Evolutionary conservation across 208 protist species (phyloP).

Genomic region (Tetramitus jugosus): DNA sequence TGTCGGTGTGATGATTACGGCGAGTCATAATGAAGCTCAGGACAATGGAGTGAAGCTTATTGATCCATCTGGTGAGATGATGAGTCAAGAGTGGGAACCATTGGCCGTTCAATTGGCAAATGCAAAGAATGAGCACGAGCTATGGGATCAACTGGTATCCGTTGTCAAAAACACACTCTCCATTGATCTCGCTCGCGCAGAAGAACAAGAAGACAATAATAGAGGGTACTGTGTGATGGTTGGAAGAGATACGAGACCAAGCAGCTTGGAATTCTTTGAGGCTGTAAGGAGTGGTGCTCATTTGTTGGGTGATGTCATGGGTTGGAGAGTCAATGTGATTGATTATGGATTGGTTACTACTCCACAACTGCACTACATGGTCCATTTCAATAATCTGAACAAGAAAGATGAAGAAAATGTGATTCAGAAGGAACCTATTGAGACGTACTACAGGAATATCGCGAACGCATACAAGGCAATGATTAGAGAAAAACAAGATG

Average conservation of each 20-base stretch:
- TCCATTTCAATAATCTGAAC: not conserved
- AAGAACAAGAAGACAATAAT: too few species aligned
- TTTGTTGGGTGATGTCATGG: too few species aligned
- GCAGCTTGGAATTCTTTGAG: not conserved
- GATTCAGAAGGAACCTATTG: not conserved
- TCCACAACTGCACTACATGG: conserved; percentile 5
- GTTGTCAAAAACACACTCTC: not conserved
- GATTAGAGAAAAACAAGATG: too few species aligned
- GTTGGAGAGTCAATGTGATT: not conserved
- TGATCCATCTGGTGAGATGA: conserved; percentile 15
- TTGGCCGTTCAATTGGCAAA: not conserved
- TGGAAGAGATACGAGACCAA: not conserved
- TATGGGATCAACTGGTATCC: not conserved
- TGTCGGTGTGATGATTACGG: conserved; percentile 24
- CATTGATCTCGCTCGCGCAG: too few species aligned
- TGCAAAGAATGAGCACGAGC: not conserved
- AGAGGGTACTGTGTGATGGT: too few species aligned
- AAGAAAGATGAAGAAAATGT: not conserved
- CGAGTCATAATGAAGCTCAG: conserved; percentile 16
- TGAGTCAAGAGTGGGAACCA: not conserved
- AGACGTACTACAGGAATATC: not conserved
- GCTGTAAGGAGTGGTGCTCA: too few species aligned
- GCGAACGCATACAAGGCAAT: too few species aligned
- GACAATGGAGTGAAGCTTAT: conserved; percentile 26
- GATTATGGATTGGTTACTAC: conserved; percentile 1